Evolutionary conservation across 495 filamentous ascomycete species (phyloP).

Genomic region (Neurospora sp.): DNA sequence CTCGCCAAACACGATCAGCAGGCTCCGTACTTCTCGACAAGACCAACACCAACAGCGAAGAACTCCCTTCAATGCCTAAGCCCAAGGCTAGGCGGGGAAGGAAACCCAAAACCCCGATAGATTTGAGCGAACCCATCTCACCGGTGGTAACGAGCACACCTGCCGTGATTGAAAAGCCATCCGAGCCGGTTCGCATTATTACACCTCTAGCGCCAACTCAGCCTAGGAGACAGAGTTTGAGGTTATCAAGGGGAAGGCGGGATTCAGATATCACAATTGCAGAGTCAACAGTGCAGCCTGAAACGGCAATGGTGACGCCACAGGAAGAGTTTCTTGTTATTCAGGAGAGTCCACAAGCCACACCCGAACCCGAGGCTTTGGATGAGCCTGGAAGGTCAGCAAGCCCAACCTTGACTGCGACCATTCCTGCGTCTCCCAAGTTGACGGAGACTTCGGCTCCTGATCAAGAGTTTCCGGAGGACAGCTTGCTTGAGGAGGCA

Average conservation of each 20-base stretch:
- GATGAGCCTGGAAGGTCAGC: neutral
- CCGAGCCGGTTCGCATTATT: neutral
- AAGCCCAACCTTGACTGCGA: neutral
- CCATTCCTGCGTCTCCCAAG: neutral
- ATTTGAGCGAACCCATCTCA: neutral
- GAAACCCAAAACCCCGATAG: neutral
- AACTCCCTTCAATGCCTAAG: constrained; percentile 15
- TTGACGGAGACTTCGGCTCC: neutral
- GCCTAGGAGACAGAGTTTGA: neutral
- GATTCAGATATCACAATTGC: neutral
- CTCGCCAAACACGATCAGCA: neutral
- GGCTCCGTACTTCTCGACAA: neutral
- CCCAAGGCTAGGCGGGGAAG: neutral
- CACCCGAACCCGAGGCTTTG: neutral
- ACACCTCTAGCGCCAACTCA: neutral
- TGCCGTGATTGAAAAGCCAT: neutral
- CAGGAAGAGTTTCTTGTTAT: neutral
- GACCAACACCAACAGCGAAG: neutral
- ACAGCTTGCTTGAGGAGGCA: neutral
- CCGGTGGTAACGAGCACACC: neutral
- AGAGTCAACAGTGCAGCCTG: neutral
- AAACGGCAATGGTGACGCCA: neutral
- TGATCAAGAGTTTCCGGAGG: neutral
- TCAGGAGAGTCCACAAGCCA: neutral
- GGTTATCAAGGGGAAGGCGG: neutral